Evolutionary conservation across 805 yeast species (phyloP).

Genomic region (Candida verbasci): DNA sequence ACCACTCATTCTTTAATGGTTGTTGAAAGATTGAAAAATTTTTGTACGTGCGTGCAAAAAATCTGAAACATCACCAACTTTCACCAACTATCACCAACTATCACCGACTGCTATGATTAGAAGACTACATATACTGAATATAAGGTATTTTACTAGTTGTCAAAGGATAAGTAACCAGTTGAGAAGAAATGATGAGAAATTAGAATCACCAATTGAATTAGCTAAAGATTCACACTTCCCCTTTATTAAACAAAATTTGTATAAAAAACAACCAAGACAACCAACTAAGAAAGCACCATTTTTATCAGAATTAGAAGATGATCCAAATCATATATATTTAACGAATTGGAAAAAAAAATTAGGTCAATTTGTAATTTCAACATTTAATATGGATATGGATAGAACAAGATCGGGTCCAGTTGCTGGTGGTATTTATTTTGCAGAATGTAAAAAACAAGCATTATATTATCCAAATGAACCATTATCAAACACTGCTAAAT

Average conservation of each 20-base stretch:
- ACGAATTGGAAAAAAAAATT: conserved; percentile 37
- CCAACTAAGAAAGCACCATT: conserved; percentile 34
- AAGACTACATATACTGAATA: too few relatives aligned
- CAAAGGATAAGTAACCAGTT: too few relatives aligned
- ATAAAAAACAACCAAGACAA: conserved; percentile 32
- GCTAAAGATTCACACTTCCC: conserved; percentile 40
- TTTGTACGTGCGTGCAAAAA: background rate
- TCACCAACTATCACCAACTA: too few relatives aligned
- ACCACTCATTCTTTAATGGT: conserved; percentile 26
- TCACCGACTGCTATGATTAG: too few relatives aligned
- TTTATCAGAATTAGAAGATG: conserved; percentile 34
- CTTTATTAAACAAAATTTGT: conserved; percentile 29
- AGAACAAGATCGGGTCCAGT: conserved; percentile 88
- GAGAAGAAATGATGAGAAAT: conserved; percentile 1
- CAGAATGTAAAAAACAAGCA: conserved; percentile 83
- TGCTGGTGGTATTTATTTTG: conserved; percentile 85
- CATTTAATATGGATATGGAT: conserved; percentile 85
- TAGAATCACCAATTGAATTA: conserved; percentile 27
- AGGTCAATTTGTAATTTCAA: conserved; percentile 60
- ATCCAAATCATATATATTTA: conserved; percentile 33
- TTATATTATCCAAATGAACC: conserved; percentile 71
- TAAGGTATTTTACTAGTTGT: too few relatives aligned
- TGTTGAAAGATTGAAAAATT: background rate
- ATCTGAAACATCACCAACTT: background rate
- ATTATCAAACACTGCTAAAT: conserved; percentile 66